These are phyloP conservation scores for Irpex sp. DNA, from an alignment of 1,284 basidiomycete species.

Conservation along the genomic window DNA sequence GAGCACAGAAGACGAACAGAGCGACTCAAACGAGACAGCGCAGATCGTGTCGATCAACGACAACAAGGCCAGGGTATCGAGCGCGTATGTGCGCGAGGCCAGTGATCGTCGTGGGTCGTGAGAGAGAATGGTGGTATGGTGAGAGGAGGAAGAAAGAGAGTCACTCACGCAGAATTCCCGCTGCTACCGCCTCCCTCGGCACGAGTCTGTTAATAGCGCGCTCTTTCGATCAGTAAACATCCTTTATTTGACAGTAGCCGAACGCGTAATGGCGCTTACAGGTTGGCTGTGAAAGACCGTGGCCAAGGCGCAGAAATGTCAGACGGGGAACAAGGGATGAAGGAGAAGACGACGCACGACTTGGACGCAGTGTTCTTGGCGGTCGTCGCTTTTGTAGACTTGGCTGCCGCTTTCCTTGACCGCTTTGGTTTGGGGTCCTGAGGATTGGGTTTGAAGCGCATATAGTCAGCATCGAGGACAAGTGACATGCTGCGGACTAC, in stretches of 20 bases:
- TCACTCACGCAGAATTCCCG: constrained; percentile 2
- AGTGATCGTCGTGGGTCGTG: background rate
- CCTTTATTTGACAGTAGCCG: background rate
- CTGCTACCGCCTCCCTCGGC: background rate
- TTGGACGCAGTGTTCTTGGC: constrained; percentile 10
- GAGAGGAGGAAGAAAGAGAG: background rate
- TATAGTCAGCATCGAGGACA: background rate
- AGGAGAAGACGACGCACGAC: background rate
- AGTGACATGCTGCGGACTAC: background rate
- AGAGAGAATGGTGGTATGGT: background rate
- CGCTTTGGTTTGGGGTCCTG: constrained; percentile 10
- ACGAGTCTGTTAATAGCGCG: background rate
- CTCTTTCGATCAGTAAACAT: background rate
- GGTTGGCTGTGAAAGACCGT: background rate
- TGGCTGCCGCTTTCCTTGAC: constrained; percentile 8
- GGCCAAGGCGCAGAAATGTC: background rate
- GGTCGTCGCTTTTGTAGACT: constrained; percentile 4
- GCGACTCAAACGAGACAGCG: background rate
- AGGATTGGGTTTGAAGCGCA: background rate
- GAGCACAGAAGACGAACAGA: background rate
- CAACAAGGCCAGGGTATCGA: background rate
- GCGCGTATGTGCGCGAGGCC: background rate
- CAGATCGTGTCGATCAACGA: background rate
- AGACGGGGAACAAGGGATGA: background rate
- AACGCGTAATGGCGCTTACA: constrained; percentile 1